Percentiles rank a stretch among this genome's conserved stretches.
Evolutionary conservation across 148 eudicot species (phyloP).

Genomic region (Camellia lanceoleosa): DNA sequence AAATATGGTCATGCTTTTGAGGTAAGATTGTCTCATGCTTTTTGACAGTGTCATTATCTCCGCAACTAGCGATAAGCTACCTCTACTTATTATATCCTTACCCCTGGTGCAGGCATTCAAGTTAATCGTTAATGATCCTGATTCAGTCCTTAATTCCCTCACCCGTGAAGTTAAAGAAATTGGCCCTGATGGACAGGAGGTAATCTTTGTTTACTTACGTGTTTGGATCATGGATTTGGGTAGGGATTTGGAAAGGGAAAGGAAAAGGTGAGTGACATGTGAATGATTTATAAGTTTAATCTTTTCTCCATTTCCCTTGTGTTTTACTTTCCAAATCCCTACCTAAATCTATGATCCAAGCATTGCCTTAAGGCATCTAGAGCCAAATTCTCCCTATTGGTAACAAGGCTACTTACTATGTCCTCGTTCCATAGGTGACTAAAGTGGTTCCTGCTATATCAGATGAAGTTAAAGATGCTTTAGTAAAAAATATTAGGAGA

Average conservation of each 20-base stretch:
- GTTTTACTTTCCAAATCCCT: too few relatives aligned
- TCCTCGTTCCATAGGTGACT: constrained; percentile 48
- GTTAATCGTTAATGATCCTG: constrained; percentile 76
- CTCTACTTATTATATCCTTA: background rate
- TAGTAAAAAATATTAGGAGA: constrained; percentile 72
- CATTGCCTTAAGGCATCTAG: too few relatives aligned
- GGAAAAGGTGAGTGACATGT: too few relatives aligned
- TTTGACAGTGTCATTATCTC: background rate
- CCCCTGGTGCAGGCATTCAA: constrained; percentile 69
- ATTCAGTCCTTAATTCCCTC: constrained; percentile 73
- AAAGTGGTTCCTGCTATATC: constrained; percentile 83
- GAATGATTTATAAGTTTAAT: too few relatives aligned
- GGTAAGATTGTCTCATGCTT: constrained; percentile 33
- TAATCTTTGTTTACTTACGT: constrained; percentile 23
- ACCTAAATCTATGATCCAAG: too few relatives aligned
- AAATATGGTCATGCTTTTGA: constrained; percentile 99
- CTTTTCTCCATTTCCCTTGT: too few relatives aligned
- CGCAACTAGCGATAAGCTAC: background rate
- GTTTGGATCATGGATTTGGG: background rate
- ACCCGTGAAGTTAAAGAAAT: constrained; percentile 84
- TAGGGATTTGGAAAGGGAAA: too few relatives aligned
- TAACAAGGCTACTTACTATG: constrained; percentile 12
- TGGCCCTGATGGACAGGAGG: constrained; percentile 93
- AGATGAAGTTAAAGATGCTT: constrained; percentile 83
- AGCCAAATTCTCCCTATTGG: background rate